These are phyloP conservation scores for Candida caryicola DNA, from an alignment of 805 yeast species.

Conservation along the genomic window DNA sequence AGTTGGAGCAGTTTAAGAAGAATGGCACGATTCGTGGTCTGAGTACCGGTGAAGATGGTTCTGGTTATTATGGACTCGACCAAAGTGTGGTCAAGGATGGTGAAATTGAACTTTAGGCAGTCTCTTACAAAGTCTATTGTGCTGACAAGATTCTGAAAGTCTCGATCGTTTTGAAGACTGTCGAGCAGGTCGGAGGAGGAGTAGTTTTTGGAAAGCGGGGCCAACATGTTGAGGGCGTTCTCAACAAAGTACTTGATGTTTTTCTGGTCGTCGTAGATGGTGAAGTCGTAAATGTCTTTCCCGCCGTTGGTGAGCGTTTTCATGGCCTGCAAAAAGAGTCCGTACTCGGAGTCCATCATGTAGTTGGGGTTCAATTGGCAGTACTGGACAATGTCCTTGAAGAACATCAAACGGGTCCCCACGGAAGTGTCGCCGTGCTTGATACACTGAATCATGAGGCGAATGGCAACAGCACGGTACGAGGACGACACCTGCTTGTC, in stretches of 20 bases:
- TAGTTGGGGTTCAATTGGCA: conserved; percentile 32
- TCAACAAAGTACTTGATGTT: conserved; percentile 18
- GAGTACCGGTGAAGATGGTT: conserved; percentile 36
- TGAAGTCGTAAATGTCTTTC: conserved; percentile 49
- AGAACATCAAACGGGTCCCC: conserved; percentile 52
- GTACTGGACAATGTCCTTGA: conserved; percentile 51
- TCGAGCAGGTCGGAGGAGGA: not conserved
- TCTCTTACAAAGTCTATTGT: conserved; percentile 37
- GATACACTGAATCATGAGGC: conserved; percentile 56
- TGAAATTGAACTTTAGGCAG: conserved; percentile 48
- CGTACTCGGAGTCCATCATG: conserved; percentile 48
- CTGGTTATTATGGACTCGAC: conserved; percentile 29
- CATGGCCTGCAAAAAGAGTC: conserved; percentile 47
- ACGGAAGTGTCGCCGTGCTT: conserved; percentile 50
- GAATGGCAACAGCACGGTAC: conserved; percentile 46
- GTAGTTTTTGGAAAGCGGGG: conserved; percentile 1
- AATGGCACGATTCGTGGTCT: conserved; percentile 36
- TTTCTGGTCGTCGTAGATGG: conserved; percentile 38
- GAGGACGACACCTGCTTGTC: conserved; percentile 32
- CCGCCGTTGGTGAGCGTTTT: conserved; percentile 51
- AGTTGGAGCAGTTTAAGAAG: conserved; percentile 38
- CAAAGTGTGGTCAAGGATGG: conserved; percentile 39
- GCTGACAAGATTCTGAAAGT: conserved; percentile 12
- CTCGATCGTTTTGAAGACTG: conserved; percentile 8
- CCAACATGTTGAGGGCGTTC: not conserved